phyloP scores from a whole-genome alignment of 805 yeast species.

The Wickerhamiella hasegawae region DNA sequence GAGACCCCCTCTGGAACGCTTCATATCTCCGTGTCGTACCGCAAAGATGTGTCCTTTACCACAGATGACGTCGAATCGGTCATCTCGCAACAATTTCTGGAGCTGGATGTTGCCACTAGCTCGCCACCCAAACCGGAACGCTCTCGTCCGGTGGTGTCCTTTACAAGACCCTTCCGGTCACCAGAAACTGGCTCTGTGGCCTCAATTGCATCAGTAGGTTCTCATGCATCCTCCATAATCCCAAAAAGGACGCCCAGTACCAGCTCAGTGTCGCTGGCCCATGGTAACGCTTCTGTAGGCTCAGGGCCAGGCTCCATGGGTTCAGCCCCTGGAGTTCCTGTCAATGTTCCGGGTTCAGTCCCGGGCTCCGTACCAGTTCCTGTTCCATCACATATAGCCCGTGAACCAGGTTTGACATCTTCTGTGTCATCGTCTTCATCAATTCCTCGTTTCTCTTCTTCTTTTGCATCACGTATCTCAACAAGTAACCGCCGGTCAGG shows the following conservation, averaged over 20 bases:
- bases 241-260: too few species aligned
- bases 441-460: constrained; percentile 17
- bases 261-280: too few species aligned
- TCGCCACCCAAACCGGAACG: constrained; percentile 1
- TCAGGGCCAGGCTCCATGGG: not conserved
- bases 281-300: not conserved
- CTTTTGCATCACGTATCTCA: constrained; percentile 23
- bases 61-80: constrained; percentile 52
- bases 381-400: not conserved
- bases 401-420: constrained; percentile 17
- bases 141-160: constrained; percentile 22
- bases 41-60: constrained; percentile 53
- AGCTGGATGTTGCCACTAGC: constrained; percentile 24
- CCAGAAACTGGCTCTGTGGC: not conserved
- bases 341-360: not conserved
- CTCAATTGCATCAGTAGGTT: constrained; percentile 6
- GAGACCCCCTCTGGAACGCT: constrained; percentile 62
- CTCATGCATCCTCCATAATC: not conserved
- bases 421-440: not conserved
- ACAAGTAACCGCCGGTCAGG: constrained; percentile 11
- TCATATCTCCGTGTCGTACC: constrained; percentile 60
- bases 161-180: constrained; percentile 12
- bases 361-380: not conserved
- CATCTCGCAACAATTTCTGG: constrained; percentile 39
- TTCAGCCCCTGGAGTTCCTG: not conserved